A percentile compares a stretch with the other conserved stretches of the same genome.
phyloP scores from a whole-genome alignment of 495 filamentous ascomycete genomes.

The Penicillium bialowiezense region DNA sequence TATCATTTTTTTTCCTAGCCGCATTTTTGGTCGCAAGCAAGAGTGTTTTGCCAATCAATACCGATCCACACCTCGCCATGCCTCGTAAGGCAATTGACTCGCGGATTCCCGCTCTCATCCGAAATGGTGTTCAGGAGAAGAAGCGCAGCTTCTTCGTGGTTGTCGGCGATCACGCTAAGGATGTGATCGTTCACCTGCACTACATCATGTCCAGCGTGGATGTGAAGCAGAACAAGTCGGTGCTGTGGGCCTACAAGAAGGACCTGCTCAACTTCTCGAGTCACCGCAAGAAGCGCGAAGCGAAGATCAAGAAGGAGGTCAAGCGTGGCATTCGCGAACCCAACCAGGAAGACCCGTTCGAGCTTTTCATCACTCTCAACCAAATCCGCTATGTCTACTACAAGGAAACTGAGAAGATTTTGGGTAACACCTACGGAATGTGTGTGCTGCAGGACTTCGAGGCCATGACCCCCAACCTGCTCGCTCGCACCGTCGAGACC shows the following conservation, averaged over 20 bases:
- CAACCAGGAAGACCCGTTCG: constrained; percentile 96
- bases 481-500: constrained; percentile 94
- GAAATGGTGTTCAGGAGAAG: constrained; percentile 94
- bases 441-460: constrained; percentile 98
- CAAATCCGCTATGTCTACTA: constrained; percentile 99
- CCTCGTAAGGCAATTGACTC: constrained; percentile 70
- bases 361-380: constrained; percentile 93
- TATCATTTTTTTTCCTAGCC: constrained; percentile 26
- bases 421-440: constrained; percentile 99
- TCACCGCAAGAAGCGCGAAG: constrained; percentile 95
- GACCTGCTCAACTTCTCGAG: constrained; percentile 92
- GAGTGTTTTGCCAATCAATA: constrained; percentile 10
- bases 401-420: constrained; percentile 99
- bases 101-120: constrained; percentile 92
- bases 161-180: constrained; percentile 93
- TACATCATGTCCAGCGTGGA: constrained; percentile 88
- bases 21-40: constrained; percentile 12
- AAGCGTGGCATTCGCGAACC: constrained; percentile 91
- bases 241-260: constrained; percentile 99
- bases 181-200: constrained; percentile 94
- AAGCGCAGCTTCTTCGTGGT: constrained; percentile 97
- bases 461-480: constrained; percentile 91
- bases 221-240: constrained; percentile 92
- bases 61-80: constrained; percentile 29
- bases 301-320: constrained; percentile 97